Conservation (phyloP, 805 yeast genomes). For the Lipomyces yamanashiensis region DNA sequence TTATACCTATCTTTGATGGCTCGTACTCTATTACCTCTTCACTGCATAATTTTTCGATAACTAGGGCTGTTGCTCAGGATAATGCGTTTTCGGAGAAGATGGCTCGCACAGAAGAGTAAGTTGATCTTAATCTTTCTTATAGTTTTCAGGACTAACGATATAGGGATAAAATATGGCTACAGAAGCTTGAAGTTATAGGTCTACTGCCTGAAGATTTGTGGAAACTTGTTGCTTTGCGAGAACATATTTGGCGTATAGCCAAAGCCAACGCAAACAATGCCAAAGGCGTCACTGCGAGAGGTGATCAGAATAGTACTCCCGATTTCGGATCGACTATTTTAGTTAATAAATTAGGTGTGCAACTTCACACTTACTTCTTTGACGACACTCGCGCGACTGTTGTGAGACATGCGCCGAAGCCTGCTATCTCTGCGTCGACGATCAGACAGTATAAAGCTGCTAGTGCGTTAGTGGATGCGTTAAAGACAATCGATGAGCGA, state of each 20-base stretch:
- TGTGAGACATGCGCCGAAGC: constrained; percentile 12
- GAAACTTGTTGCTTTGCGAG: constrained; percentile 76
- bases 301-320: not conserved
- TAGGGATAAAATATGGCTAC: constrained; percentile 75
- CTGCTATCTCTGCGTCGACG: constrained; percentile 23
- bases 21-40: constrained; percentile 32
- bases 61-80: constrained; percentile 19
- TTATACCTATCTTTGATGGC: constrained; percentile 33
- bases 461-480: constrained; percentile 29
- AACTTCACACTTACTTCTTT: constrained; percentile 35
- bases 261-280: constrained; percentile 21
- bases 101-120: constrained; percentile 30
- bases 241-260: constrained; percentile 66
- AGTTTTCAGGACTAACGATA: not conserved
- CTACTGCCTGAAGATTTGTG: constrained; percentile 73
- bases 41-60: constrained; percentile 26
- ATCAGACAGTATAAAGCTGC: constrained; percentile 17
- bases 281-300: constrained; percentile 3
- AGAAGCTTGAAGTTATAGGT: constrained; percentile 72
- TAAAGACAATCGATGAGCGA: constrained; percentile 28
- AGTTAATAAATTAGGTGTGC: constrained; percentile 31
- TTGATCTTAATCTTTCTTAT: not conserved
- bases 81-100: constrained; percentile 24
- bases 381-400: constrained; percentile 33
- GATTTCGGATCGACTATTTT: constrained; percentile 20